Evolutionary conservation across 352 stramenopile species (phyloP), one percentile per base, ranked within the genome.

Genomic region (Globisporangium yorkense): DNA sequence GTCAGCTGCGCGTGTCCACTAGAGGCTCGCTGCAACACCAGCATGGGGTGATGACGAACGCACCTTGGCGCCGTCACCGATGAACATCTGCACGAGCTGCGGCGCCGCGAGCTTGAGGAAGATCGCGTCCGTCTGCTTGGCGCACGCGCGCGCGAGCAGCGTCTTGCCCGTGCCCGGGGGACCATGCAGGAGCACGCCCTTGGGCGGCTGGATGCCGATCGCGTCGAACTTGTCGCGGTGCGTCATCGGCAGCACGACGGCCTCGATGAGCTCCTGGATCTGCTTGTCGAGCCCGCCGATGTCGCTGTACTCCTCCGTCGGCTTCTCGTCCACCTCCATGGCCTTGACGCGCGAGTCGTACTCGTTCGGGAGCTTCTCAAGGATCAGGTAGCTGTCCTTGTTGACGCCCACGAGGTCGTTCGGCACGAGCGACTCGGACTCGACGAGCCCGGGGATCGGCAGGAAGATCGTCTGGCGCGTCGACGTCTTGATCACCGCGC

Each of bases 21-120:
- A n/a, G n/a, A n/a, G n/a, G n/a, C n/a, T n/a, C n/a, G n/a, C n/a
- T n/a, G n/a, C n/a, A n/a, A n/a, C n/a, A n/a, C n/a, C n/a, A n/a
- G n/a, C n/a, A n/a, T n/a, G n/a, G n/a, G n/a, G n/a, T n/a, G n/a
- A n/a, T n/a, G n/a, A n/a, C n/a, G n/a, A 21, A 56, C 57, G 52
- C 48, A 68, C 70, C 70, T 89, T 99, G 15, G 97, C 96, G 31
- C 97, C 97, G 61, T 99, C 97, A 56, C 97, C 97, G 67, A 99
- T 99, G 66, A 99, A 99, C 96, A 99, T 99, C 71, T 98, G 87
- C 37, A 99, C 97, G 29, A 99, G 78, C 70, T 99, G 95, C n/a
- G 97, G 96, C 9, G 95, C 97, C 3, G 96, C 96, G 44, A 99
- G 73, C 77, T 99, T 99, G 33, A 99, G 71, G 74, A 99, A 99